Base-by-base conservation (phyloP, 371 early-diverging fungal genomes). In the Mucor ambiguus region DNA sequence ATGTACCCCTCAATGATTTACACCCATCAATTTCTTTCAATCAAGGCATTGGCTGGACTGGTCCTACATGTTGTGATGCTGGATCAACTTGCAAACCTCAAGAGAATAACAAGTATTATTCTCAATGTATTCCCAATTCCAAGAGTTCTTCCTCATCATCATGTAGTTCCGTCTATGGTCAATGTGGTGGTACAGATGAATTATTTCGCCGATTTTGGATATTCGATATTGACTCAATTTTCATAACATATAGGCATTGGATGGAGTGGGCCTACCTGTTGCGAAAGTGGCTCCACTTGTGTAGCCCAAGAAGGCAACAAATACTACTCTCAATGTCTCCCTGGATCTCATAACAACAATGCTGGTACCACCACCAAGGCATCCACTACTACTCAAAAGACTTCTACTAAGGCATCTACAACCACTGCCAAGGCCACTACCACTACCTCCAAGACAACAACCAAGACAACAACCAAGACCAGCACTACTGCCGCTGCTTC, bases 241-340 rank as follows among this genome's bases (percentile, higher is more conserved):
- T 41, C 11, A 44, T 48, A 20, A 43, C n/a, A n/a, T 48, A 48
- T 60, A 77, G 78, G 78, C 38, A 57, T 60, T 16, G 33, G 32
- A 24, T 79, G 67, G 63, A 69, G 60, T 59, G 80, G 80, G 5
- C 70, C 75, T 56, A 77, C 71, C 2, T 79, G 80, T 58, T 79
- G 80, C 61, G 66, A 71, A 24, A 37, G 73, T 24, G 79, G 79
- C 14, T 76, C 67, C 33, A 64, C 71, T 12, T 79, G 79, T 56
- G 71, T 76, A n/a, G 28, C 60, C 35, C 59, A 64, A 16, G 38
- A 46, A 26, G 54, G 60, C 22, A 76, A 76, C 43, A 43, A 49
- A 0, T 79, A 66, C 37, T 79, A 79, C 30, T 76, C 72, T 24
- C 79, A 79, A 67, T 79, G 79, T 62, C 49, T 76, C 26, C 76